phyloP scores from a whole-genome alignment of 805 yeast genomes.

The Komagataella phaffii region DNA sequence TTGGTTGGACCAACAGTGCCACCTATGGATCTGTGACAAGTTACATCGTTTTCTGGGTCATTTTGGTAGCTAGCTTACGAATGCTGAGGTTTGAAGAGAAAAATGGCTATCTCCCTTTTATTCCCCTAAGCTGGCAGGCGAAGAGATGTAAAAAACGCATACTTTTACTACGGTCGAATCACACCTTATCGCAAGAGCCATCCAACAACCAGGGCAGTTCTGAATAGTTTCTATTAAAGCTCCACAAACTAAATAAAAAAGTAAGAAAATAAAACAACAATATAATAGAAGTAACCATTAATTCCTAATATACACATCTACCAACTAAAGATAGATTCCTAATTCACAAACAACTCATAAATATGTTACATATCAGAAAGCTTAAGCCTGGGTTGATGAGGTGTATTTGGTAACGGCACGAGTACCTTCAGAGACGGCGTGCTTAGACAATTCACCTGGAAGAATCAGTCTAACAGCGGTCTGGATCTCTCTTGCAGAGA shows the following conservation, averaged over 20 bases:
- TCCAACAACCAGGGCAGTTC: not conserved
- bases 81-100: constrained; percentile 33
- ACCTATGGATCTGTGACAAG: constrained; percentile 29
- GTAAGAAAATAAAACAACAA: no score
- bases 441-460: constrained; percentile 98
- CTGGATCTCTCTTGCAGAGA: constrained; percentile 95
- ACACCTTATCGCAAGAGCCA: not conserved
- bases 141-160: constrained; percentile 29
- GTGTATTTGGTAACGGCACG: constrained; percentile 96
- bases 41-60: constrained; percentile 25
- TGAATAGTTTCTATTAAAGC: not conserved
- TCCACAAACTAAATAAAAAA: not conserved
- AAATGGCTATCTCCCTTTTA: constrained; percentile 37
- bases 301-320: not conserved
- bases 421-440: constrained; percentile 97
- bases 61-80: constrained; percentile 16
- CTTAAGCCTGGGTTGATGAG: constrained; percentile 35
- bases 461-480: constrained; percentile 96
- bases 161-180: not conserved
- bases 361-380: not conserved
- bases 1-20: constrained; percentile 36
- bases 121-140: constrained; percentile 45
- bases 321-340: not conserved
- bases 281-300: not conserved
- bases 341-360: not conserved